Percentiles rank a stretch among this genome's conserved stretches.
These are phyloP conservation scores for Fusarium citri DNA, from an alignment of 2,329 filamentous ascomycete species.

Conservation along the genomic window DNA sequence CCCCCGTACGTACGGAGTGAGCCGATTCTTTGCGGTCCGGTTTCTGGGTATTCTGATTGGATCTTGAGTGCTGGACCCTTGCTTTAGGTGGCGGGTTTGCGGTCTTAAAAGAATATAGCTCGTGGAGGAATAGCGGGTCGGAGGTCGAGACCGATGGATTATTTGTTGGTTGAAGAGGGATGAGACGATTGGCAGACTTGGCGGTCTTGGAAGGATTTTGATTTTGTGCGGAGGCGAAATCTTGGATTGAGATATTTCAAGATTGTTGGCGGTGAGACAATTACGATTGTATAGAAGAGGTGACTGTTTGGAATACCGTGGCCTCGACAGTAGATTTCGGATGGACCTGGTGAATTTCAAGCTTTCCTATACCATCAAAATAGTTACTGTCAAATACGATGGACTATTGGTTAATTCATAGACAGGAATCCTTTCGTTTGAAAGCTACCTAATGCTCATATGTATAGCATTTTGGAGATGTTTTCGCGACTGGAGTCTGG, in stretches of 20 bases:
- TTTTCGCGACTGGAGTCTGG: too few relatives aligned
- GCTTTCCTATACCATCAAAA: background rate
- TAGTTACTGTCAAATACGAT: background rate
- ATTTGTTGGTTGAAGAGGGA: background rate
- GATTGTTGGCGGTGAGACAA: background rate
- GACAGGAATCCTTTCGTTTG: accelerated
- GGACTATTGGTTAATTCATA: too few relatives aligned
- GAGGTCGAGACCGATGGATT: background rate
- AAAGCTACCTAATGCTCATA: too few relatives aligned
- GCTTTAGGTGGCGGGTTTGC: slow-evolving; percentile 1
- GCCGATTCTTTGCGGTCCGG: background rate
- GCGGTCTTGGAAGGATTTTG: background rate
- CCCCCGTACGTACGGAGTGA: slow-evolving; percentile 12
- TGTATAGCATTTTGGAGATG: too few relatives aligned
- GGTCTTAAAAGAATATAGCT: slow-evolving; percentile 12
- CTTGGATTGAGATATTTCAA: background rate
- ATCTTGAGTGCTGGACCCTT: background rate
- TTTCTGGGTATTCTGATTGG: slow-evolving; percentile 7
- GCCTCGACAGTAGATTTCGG: too few relatives aligned
- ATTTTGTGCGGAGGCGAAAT: background rate
- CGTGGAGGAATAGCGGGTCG: slow-evolving; percentile 12
- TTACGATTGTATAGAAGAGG: too few relatives aligned
- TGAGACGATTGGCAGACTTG: background rate
- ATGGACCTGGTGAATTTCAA: too few relatives aligned
- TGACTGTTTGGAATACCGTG: too few relatives aligned